Evolutionary conservation across 345 rosid genomes (phyloP), one percentile per base, ranked within the genome.

Genomic region (Linum usitatissimum): DNA sequence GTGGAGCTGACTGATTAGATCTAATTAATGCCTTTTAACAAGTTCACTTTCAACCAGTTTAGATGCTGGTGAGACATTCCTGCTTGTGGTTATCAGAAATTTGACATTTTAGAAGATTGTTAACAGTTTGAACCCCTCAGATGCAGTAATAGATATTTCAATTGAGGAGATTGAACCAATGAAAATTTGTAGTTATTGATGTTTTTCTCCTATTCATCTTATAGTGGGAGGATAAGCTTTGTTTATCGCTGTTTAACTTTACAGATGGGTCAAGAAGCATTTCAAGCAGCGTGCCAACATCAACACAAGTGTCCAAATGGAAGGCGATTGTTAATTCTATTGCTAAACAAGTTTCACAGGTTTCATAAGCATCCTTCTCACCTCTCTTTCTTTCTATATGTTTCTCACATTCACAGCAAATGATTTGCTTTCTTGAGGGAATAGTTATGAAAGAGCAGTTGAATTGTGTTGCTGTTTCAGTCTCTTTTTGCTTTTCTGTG

Each of bases 291-390:
- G 9, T 30, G 18, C 5, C 71, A n/a, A 23, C 68, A 13, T 60
- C 81, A 66, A 71, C 81, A 39, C 56, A 48, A 64, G 64, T 60
- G 18, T 76, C 88, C 30, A 76, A 65, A 71, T 87, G 90, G 90
- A 84, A 81, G 69, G 65, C 82, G 66, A 73, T 81, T 40, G 59
- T 87, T 42, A 79, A 82, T 67, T 73, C 86, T 30, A 18, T 87
- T 58, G 87, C 90, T 66, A 82, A 82, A 70, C 94, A 87, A 49
- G 88, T 87, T 59, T 79, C 87, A 36, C 86, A 87, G 94, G 94
- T 84, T 62, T 68, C 84, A 63, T 18, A 60, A 54, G 48, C 10
- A 57, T 59, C 57, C 6, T 20, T 55, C 19, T 55, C 45, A 10
- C 18, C 23, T 31, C 9, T 20, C 10, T 18, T 6, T 18, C 40